A percentile compares a stretch with the other conserved stretches of the same genome.
Conservation (phyloP, 805 yeast species). For the Saccharomyces mikatae region DNA sequence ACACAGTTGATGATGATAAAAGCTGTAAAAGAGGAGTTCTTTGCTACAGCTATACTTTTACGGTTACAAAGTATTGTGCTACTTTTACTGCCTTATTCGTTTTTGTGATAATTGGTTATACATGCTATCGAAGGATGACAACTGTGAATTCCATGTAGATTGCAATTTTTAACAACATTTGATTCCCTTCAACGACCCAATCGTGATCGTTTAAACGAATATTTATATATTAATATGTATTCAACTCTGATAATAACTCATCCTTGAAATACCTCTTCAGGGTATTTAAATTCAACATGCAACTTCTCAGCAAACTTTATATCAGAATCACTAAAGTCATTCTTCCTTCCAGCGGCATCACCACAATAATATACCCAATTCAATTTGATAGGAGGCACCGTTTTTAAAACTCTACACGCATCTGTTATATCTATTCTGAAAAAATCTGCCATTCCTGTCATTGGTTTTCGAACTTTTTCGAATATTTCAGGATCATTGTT, state of each 20-base stretch:
- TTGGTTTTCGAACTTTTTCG: conserved; percentile 58
- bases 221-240: not conserved
- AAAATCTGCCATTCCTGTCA: conserved; percentile 61
- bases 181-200: not conserved
- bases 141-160: not conserved
- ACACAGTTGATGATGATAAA: conserved; percentile 35
- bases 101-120: conserved; percentile 14
- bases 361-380: conserved; percentile 55
- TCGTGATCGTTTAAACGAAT: not conserved
- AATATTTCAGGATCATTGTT: conserved; percentile 11
- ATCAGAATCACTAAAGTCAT: conserved; percentile 80
- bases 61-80: conserved; percentile 22
- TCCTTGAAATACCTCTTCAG: conserved; percentile 54
- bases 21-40: conserved; percentile 37
- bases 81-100: conserved; percentile 13
- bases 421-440: conserved; percentile 33
- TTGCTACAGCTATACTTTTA: conserved; percentile 43
- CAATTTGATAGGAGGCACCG: not conserved
- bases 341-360: conserved; percentile 85
- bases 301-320: conserved; percentile 52
- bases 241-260: not conserved
- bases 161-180: not conserved
- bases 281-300: conserved; percentile 50
- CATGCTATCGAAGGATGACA: conserved; percentile 3
- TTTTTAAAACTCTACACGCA: not conserved